Conservation (phyloP, 345 rosid genomes). For the Laguncularia racemosa region DNA sequence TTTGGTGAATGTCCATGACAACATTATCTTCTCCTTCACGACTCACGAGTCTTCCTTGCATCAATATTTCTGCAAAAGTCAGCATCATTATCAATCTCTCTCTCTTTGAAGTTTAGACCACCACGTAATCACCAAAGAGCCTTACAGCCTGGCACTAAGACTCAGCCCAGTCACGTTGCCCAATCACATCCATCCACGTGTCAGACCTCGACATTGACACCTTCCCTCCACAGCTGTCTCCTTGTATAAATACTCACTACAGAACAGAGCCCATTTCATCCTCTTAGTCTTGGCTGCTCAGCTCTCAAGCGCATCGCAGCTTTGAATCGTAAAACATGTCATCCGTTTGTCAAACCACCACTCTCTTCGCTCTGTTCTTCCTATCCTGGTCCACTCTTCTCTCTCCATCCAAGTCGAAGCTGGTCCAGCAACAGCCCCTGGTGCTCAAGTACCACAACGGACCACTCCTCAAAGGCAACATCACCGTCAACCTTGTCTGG, state of each 20-base stretch:
- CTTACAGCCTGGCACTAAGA: constrained; percentile 3
- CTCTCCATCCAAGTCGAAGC: constrained; percentile 22
- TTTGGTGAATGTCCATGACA: no score
- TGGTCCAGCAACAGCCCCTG: constrained; percentile 76
- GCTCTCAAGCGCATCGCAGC: no score
- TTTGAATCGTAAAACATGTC: no score
- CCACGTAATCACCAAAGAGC: constrained; percentile 10
- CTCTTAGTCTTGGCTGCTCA: no score
- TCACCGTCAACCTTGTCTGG: constrained; percentile 74
- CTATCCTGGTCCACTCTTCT: constrained; percentile 11
- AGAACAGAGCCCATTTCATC: no score
- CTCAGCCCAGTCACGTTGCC: neutral
- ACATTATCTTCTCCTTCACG: no score
- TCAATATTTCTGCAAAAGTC: neutral
- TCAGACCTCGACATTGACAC: constrained; percentile 1
- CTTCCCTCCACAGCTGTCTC: constrained; percentile 1
- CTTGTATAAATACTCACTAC: constrained; percentile 3
- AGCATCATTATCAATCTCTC: neutral
- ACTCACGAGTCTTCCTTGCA: no score
- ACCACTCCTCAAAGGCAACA: constrained; percentile 48
- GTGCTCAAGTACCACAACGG: constrained; percentile 64
- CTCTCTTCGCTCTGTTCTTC: constrained; percentile 10
- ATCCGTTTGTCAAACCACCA: constrained; percentile 24
- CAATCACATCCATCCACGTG: constrained; percentile 9
- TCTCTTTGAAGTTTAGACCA: neutral